These are phyloP conservation scores for Eleusine indica DNA, from an alignment of 176 grass and related monocot genomes.

Conservation along the genomic window DNA sequence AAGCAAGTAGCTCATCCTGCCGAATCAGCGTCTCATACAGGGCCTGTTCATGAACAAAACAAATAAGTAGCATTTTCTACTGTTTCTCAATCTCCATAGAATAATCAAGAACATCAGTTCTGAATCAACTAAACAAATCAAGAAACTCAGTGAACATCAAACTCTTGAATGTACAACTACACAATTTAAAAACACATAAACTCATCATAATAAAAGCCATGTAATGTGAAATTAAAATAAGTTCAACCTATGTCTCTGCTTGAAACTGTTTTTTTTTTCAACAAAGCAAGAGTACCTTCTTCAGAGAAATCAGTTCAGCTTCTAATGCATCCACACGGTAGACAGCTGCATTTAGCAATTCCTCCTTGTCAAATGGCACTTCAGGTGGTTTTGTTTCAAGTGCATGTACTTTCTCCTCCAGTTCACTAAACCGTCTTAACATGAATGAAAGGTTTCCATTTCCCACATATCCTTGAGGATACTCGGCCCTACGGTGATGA, in stretches of 20 bases:
- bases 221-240: background rate
- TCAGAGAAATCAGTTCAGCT: slow-evolving; percentile 89
- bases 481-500: slow-evolving; percentile 32
- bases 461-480: slow-evolving; percentile 42
- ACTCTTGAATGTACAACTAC: slow-evolving; percentile 1
- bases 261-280: background rate
- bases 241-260: background rate
- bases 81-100: background rate
- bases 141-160: background rate
- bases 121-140: background rate
- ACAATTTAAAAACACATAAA: background rate
- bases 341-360: slow-evolving; percentile 64
- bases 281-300: slow-evolving; percentile 65
- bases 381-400: slow-evolving; percentile 76
- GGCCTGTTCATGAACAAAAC: slow-evolving; percentile 42
- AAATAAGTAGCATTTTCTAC: background rate
- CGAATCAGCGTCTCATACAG: slow-evolving; percentile 76
- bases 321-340: slow-evolving; percentile 82
- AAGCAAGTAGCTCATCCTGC: slow-evolving; percentile 86
- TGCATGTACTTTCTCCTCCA: slow-evolving; percentile 71
- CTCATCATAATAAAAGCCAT: background rate
- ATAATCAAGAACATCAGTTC: background rate
- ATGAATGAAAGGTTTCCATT: slow-evolving; percentile 47
- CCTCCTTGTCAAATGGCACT: slow-evolving; percentile 85
- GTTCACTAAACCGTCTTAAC: slow-evolving; percentile 54